Base-by-base conservation (phyloP, 106 monocot species). In the Posidonia australis region DNA sequence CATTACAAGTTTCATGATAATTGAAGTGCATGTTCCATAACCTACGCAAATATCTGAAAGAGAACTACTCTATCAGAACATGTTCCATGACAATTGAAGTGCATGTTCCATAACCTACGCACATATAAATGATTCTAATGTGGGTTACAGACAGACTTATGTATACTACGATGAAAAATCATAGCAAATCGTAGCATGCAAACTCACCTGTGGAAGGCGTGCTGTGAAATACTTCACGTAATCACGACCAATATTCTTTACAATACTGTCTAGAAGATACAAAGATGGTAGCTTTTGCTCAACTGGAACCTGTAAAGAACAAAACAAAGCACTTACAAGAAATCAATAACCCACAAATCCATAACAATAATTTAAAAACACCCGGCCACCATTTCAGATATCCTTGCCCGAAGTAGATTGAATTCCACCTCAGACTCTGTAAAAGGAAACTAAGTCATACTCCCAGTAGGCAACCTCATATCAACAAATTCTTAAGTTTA, bases 241-340 rank as follows among this genome's bases (percentile, higher is more conserved):
- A 41, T 87, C 84, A 36, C 76, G 62, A 23, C 90, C 96, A 73
- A 96, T 96, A 69, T 96, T 96, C 77, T 96, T 96, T 55, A 90
- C 90, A 59, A 96, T 96, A 71, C 96, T 96, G 62, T 96, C 96
- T 29, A 96, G 71, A 54, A 96, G 84, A 77, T 96, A 96, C 22
- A 96, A 51, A 5, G 86, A 78, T 16, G 96, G 90, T n/a, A 96
- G 65, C 69, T 90, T 96, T 61, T 96, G 90, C 53, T 90, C 90
- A 36, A 68, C 49, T 29, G 84, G 56, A 11, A 86, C 90, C 96
- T 96, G 78, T 23, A 77, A 43, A 27, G 24, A 65, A 20, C 19
- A 54, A 72, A 29, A 31, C 51, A 44, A 29, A 54, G 44, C 22
- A 3, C 19, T 20, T 17, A 20, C 14, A 62, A 62, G 0, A 42